phyloP scores from a whole-genome alignment of 2,329 filamentous ascomycete species.

The Ascochyta koolunga region DNA sequence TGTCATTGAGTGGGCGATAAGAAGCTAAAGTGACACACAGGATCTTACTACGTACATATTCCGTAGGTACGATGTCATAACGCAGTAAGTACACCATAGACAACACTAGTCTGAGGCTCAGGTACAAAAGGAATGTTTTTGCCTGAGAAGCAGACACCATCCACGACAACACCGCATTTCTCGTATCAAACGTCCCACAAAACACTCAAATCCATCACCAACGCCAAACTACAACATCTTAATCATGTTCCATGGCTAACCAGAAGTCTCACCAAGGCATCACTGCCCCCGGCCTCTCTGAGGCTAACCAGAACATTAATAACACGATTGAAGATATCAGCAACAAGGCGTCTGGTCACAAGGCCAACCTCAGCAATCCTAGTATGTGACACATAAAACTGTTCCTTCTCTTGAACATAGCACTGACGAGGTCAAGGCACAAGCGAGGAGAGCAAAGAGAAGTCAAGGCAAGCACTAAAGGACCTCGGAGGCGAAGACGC shows the following conservation, averaged over 20 bases:
- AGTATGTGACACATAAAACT: constrained; percentile 38
- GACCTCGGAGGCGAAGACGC: constrained; percentile 52
- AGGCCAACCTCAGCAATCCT: constrained; percentile 56
- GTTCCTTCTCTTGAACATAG: background rate
- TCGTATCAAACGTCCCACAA: no score
- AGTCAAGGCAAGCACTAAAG: constrained; percentile 51
- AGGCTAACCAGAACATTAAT: constrained; percentile 23
- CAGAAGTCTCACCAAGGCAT: constrained; percentile 15
- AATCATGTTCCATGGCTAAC: background rate
- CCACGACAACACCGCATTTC: background rate
- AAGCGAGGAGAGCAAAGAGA: constrained; percentile 50
- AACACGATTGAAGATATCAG: constrained; percentile 22
- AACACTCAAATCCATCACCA: no score
- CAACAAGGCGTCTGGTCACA: constrained; percentile 47
- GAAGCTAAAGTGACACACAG: background rate
- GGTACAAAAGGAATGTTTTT: background rate
- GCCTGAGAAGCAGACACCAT: background rate
- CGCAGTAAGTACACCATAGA: background rate
- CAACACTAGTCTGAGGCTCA: background rate
- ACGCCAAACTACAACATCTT: background rate
- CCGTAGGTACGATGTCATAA: background rate
- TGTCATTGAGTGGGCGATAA: background rate
- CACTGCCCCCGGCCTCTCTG: constrained; percentile 15
- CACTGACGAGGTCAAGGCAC: background rate
- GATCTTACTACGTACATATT: background rate